phyloP scores from a whole-genome alignment of 306 rosid genomes.

The Cajanus cajan region DNA sequence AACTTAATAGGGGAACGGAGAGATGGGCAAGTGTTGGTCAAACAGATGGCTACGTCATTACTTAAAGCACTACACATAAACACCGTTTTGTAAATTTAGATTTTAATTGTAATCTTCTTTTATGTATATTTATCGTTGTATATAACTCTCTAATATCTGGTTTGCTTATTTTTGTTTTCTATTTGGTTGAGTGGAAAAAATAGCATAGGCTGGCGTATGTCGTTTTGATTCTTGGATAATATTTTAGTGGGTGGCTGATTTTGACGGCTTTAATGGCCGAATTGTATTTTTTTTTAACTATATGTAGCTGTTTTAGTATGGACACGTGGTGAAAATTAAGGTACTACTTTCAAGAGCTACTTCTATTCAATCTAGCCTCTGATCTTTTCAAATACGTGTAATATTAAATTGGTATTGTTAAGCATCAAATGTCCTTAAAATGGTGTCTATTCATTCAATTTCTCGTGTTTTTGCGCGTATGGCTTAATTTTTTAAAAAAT shows the following conservation, averaged over 20 bases:
- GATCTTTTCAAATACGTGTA: not conserved
- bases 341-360: not conserved
- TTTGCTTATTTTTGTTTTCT: not conserved
- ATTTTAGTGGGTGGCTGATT: slow-evolving; percentile 19
- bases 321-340: not conserved
- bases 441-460: no score
- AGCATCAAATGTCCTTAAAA: no score
- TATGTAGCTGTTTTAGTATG: not conserved
- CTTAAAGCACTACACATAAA: slow-evolving; percentile 96
- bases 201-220: slow-evolving; percentile 8
- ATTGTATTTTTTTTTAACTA: not conserved
- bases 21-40: slow-evolving; percentile 97
- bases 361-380: not conserved
- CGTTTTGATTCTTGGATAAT: not conserved
- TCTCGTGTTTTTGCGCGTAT: no score
- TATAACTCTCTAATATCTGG: slow-evolving; percentile 33
- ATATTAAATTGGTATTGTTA: no score
- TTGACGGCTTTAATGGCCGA: slow-evolving; percentile 9
- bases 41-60: slow-evolving; percentile 97
- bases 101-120: slow-evolving; percentile 15
- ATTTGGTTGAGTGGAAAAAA: slow-evolving; percentile 27
- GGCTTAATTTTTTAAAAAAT: no score
- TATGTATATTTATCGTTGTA: slow-evolving; percentile 32
- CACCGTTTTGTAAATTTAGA: slow-evolving; percentile 75
- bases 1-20: slow-evolving; percentile 91